Evolutionary conservation across 495 filamentous ascomycete genomes (phyloP).

Genomic region (Clavariopsis aquatica): DNA sequence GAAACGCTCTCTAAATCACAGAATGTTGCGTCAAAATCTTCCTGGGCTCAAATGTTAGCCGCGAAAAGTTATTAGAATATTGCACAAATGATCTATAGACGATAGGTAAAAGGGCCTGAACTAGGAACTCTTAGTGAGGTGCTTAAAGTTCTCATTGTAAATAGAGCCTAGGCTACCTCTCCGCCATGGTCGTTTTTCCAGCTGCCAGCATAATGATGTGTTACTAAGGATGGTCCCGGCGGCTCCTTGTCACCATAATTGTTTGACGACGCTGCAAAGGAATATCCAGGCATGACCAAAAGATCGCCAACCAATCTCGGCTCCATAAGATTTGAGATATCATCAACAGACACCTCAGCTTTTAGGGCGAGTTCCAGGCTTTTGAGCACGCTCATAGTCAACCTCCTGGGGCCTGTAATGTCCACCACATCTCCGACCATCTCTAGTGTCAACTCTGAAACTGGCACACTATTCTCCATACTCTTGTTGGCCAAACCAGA

Average conservation of each 20-base stretch:
- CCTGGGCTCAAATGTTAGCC: too few species aligned
- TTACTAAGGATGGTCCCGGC: conserved; percentile 6
- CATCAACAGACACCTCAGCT: conserved; percentile 36
- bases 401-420: conserved; percentile 48
- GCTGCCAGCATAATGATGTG: conserved; percentile 24
- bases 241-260: conserved; percentile 11
- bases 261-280: conserved; percentile 44
- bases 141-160: too few species aligned
- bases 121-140: too few species aligned
- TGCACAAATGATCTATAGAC: too few species aligned
- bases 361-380: conserved; percentile 39
- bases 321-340: conserved; percentile 42
- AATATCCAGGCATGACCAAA: conserved; percentile 48
- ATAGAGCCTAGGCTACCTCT: not conserved
- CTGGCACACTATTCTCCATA: not conserved
- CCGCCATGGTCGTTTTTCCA: conserved; percentile 25
- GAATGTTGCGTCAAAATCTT: too few species aligned
- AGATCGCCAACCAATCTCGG: conserved; percentile 48
- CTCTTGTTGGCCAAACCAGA: not conserved
- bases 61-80: too few species aligned
- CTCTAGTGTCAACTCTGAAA: conserved; percentile 4
- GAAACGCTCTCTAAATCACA: too few species aligned
- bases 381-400: conserved; percentile 46
- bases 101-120: too few species aligned
- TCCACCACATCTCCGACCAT: conserved; percentile 45